Evolutionary conservation across 1,139 yeast genomes (phyloP), one percentile per base, ranked within the genome.

Genomic region (Candida mesenterica): DNA sequence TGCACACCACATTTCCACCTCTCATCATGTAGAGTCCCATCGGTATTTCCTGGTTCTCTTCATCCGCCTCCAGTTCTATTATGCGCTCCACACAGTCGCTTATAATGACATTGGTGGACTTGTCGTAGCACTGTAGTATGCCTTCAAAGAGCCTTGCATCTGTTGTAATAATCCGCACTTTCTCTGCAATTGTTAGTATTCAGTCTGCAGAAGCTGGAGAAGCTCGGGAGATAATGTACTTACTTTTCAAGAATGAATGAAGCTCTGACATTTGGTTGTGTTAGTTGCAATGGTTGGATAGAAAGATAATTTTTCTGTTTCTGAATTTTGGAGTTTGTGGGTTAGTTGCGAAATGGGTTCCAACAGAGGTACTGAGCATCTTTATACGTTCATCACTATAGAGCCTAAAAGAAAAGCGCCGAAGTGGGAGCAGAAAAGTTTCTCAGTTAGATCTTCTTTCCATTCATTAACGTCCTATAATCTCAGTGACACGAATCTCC

Each of bases 131-230:
- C 53, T 81, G 82, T 27, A 90, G 72, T 18, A 61, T 68, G 1
- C 96, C 97, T 55, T 77, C 72, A 38, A 81, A 77, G 41, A 78
- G 64, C 37, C 89, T 66, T 14, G 95, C 97, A 53, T 87, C 96
- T 2, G 94, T 77, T n/a, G 95, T 83, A 36, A 90, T 70, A 9
- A 89, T 75, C 38, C 84, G 73, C 9, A 89, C 90, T 46, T 68
- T 67, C 44, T 75, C 80, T 72, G 44, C 3, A 23, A 23, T 15
- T 15, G 70, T 63, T 62, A 65, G 68, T 61, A 12, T 24, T 10
- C 14, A 12, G n/a, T 24, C 5, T 7, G 26, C 12, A 10, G 12
- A 12, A 24, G 13, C 26, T 24, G 26, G 13, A 24, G 12, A 5
- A 7, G 12, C 26, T 7, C 13, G 14, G 15, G 17, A 8, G 16